These are phyloP conservation scores for Centrapalus pauciflorus DNA, from an alignment of 129 eudicot species.

Conservation along the genomic window DNA sequence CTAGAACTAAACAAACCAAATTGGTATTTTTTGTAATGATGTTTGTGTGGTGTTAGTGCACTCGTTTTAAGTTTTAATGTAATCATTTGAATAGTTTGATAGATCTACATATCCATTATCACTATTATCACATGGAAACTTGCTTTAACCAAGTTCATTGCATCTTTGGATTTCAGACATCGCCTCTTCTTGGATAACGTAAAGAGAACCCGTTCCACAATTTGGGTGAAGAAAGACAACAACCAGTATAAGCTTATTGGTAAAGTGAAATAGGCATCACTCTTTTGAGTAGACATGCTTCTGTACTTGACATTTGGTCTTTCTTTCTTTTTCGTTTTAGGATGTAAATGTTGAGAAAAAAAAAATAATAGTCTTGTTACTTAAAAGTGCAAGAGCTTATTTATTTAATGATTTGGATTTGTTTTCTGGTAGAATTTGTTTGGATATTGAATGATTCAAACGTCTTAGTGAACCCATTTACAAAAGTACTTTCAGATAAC, in stretches of 20 bases:
- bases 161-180: slow-evolving; percentile 39
- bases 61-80: no score
- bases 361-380: background rate
- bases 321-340: slow-evolving; percentile 5
- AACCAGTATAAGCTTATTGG: slow-evolving; percentile 38
- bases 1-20: no score
- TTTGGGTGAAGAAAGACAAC: slow-evolving; percentile 50
- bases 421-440: background rate
- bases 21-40: no score
- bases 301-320: background rate
- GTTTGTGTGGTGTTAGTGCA: no score
- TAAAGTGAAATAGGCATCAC: slow-evolving; percentile 23
- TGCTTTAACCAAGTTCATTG: background rate
- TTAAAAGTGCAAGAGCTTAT: slow-evolving; percentile 7
- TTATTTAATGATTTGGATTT: slow-evolving; percentile 2
- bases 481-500: no score
- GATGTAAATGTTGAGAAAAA: slow-evolving; percentile 18
- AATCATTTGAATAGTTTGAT: no score
- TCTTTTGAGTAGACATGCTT: background rate
- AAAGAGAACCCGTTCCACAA: slow-evolving; percentile 58
- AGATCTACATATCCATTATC: background rate
- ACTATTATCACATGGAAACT: slow-evolving; percentile 20
- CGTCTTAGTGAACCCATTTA: no score
- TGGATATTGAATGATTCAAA: slow-evolving; percentile 8
- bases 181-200: slow-evolving; percentile 53